Percentiles rank a stretch among this genome's conserved stretches.
Evolutionary conservation across 1,284 basidiomycete genomes (phyloP).

Genomic region (Austroboletus novae-zelandiae): DNA sequence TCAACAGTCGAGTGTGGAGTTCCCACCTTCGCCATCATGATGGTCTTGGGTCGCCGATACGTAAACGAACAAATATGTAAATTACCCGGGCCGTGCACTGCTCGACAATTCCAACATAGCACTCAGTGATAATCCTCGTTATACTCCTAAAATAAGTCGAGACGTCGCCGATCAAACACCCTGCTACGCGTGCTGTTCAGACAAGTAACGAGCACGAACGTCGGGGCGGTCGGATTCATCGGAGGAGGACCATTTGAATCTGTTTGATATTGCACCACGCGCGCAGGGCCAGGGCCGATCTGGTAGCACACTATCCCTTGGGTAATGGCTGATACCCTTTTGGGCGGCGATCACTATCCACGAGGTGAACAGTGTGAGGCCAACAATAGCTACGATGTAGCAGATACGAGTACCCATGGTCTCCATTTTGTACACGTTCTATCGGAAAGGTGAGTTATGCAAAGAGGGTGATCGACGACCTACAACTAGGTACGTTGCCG

Average conservation of each 20-base stretch:
- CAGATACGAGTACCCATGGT: neutral
- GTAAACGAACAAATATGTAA: neutral
- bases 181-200: neutral
- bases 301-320: slow-evolving; percentile 2
- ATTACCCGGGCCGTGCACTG: neutral
- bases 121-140: no score
- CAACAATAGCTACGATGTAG: slow-evolving; percentile 12
- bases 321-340: slow-evolving; percentile 9
- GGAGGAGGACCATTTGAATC: neutral
- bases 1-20: neutral
- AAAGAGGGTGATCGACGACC: slow-evolving; percentile 17
- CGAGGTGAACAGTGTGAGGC: slow-evolving; percentile 14
- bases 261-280: neutral
- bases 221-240: neutral
- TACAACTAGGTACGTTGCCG: slow-evolving; percentile 35
- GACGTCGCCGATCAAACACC: neutral
- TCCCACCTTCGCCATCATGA: neutral
- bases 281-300: slow-evolving; percentile 18
- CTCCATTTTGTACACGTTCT: slow-evolving; percentile 18
- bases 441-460: slow-evolving; percentile 5
- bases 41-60: neutral
- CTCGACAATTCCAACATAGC: no score
- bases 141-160: no score
- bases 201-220: neutral
- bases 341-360: slow-evolving; percentile 19